phyloP scores from a whole-genome alignment of 75 land plant species.

The Pinus albicaulis region DNA sequence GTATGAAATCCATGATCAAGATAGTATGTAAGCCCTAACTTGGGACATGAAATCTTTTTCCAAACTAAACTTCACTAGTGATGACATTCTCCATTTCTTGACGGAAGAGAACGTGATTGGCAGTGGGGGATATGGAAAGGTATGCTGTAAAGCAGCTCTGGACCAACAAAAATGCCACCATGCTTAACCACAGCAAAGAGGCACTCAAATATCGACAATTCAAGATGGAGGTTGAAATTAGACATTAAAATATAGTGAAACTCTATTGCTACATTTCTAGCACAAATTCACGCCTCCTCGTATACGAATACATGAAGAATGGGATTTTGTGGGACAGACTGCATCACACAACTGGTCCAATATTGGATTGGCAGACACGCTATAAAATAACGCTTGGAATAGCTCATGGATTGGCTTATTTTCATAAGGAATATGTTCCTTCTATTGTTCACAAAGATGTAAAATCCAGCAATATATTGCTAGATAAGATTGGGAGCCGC shows the following conservation, averaged over 20 bases:
- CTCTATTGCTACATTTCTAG: constrained; percentile 6
- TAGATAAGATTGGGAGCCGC: not conserved
- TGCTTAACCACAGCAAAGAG: not conserved
- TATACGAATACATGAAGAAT: constrained; percentile 6
- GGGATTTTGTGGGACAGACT: constrained; percentile 9
- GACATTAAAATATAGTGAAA: constrained; percentile 21
- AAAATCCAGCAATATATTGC: constrained; percentile 5
- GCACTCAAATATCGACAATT: not conserved
- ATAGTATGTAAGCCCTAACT: constrained; percentile 2
- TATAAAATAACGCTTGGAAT: constrained; percentile 1
- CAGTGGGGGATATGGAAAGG: constrained; percentile 81
- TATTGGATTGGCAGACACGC: constrained; percentile 7
- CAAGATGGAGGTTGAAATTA: constrained; percentile 7
- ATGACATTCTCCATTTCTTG: constrained; percentile 55
- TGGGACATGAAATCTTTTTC: constrained; percentile 74
- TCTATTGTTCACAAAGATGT: constrained; percentile 11
- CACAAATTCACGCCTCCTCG: not conserved
- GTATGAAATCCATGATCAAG: not conserved
- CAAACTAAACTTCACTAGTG: constrained; percentile 44
- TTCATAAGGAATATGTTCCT: constrained; percentile 10
- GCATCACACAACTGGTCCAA: not conserved
- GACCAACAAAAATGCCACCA: constrained; percentile 24
- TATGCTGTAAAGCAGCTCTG: constrained; percentile 80
- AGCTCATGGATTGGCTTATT: constrained; percentile 4
- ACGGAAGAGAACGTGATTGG: constrained; percentile 82